Percentiles rank a stretch among this genome's conserved stretches.
phyloP scores from a whole-genome alignment of 305 asterid species.

The Caryopteris hybrid region DNA sequence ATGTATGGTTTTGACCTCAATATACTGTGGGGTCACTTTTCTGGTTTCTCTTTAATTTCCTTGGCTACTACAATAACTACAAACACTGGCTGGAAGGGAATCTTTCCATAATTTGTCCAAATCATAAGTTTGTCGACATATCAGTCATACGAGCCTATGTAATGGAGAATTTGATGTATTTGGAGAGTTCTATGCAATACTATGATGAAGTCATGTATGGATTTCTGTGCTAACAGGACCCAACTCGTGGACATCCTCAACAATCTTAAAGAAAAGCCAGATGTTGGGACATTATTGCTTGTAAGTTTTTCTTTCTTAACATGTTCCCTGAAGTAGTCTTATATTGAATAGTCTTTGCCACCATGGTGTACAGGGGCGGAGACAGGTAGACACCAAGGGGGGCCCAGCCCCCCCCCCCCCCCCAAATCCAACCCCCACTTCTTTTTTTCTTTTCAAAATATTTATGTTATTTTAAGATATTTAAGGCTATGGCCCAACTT shows the following conservation, averaged over 20 bases:
- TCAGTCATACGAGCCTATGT: no score
- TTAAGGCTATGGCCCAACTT: no score
- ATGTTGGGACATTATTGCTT: constrained; percentile 77
- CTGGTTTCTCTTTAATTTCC: neutral
- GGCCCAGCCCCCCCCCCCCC: no score
- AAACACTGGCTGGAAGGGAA: neutral
- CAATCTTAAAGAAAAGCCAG: constrained; percentile 93
- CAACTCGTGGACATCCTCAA: constrained; percentile 88
- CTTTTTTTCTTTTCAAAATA: no score
- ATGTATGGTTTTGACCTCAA: neutral
- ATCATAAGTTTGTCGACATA: neutral
- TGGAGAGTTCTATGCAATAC: neutral
- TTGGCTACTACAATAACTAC: neutral
- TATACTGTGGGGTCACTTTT: neutral
- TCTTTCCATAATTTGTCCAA: neutral
- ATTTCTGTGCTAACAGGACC: constrained; percentile 46
- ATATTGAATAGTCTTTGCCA: neutral
- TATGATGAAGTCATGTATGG: constrained; percentile 9
- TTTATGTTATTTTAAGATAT: no score
- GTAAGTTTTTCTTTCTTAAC: constrained; percentile 33
- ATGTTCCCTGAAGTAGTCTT: constrained; percentile 12
- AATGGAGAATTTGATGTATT: neutral
- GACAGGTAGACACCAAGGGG: no score
- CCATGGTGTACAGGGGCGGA: neutral
- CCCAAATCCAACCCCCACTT: no score